Evolutionary conservation across 768 basidiomycete species (phyloP), one percentile per base, ranked within the genome.

Genomic region (Leccinum fibrillosum): DNA sequence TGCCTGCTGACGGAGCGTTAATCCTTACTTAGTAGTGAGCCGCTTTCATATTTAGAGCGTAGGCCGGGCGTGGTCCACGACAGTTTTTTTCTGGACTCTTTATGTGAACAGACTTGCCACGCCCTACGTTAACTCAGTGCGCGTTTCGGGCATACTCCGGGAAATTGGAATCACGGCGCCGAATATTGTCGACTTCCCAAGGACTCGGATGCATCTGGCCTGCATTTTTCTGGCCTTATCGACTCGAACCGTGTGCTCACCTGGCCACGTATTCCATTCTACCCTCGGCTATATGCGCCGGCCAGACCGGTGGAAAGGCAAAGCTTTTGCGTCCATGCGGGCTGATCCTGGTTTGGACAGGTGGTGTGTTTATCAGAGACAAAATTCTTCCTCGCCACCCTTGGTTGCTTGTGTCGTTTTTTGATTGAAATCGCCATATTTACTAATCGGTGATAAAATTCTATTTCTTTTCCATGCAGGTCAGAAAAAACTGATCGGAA

Each of bases 321-420:
- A 15, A 32, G 32, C 28, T 39, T 52, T 35, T 32, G 48, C n/a
- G 21, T 49, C 52, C 61, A 62, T 63, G 57, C 49, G 57, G 51
- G 35, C 21, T 45, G 25, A 1, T 44, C 28, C 19, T 21, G 35
- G 55, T 42, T 52, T 28, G 53, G 2, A 44, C 52, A 28, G 28
- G 7, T 28, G 28, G 28, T 26, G 25, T n/a, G 19, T 53, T 32
- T 44, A 57, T 52, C 50, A 30, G 53, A 42, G 28, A 51, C 21
- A 32, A 26, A 9, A 17, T n/a, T 8, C 17, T 42, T 55, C 53
- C 23, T 47, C 35, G 6, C 23, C 44, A 17, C 42, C 37, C 48
- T 61, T 64, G 45, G 55, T 15, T 30, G 19, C 48, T 26, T 49
- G 9, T 17, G 42, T 56, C 28, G 5, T 28, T 42, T 60, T 59